Evolutionary conservation across 23 red algal genomes (phyloP).

Genomic region (Pyropia haitanensis): DNA sequence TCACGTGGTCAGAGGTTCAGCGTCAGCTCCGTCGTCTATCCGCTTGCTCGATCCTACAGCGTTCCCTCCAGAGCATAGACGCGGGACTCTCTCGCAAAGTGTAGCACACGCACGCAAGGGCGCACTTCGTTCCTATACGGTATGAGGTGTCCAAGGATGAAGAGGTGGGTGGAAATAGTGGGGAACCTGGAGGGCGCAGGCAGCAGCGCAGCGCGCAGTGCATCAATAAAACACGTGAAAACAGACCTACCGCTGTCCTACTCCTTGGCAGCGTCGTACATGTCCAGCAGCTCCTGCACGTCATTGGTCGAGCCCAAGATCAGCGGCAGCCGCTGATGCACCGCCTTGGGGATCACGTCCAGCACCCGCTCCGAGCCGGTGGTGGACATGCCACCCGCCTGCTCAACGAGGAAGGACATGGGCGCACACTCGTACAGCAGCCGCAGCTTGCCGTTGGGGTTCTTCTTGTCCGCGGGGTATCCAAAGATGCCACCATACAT

Average conservation of each 20-base stretch:
- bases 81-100: too few relatives aligned
- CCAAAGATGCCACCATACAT: slow-evolving; percentile 94
- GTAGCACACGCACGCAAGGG: too few relatives aligned
- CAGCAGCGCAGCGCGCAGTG: too few relatives aligned
- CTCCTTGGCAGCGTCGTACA: slow-evolving; percentile 39
- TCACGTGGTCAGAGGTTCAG: too few relatives aligned
- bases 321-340: slow-evolving; percentile 86
- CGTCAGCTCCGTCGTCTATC: too few relatives aligned
- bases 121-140: too few relatives aligned
- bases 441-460: slow-evolving; percentile 87
- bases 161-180: too few relatives aligned
- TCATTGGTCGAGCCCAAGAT: slow-evolving; percentile 73
- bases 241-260: slow-evolving; percentile 1
- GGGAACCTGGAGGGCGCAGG: too few relatives aligned
- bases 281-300: slow-evolving; percentile 79
- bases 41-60: too few relatives aligned
- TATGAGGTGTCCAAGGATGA: too few relatives aligned
- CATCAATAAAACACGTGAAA: neutral
- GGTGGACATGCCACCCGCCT: slow-evolving; percentile 85
- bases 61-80: too few relatives aligned
- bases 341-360: slow-evolving; percentile 73
- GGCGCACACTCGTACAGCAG: slow-evolving; percentile 94
- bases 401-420: slow-evolving; percentile 87
- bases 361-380: slow-evolving; percentile 76
- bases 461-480: slow-evolving; percentile 92